These are phyloP conservation scores for Hemisphaericaspora lyxosophila DNA, from an alignment of 1,139 yeast species.

Conservation along the genomic window DNA sequence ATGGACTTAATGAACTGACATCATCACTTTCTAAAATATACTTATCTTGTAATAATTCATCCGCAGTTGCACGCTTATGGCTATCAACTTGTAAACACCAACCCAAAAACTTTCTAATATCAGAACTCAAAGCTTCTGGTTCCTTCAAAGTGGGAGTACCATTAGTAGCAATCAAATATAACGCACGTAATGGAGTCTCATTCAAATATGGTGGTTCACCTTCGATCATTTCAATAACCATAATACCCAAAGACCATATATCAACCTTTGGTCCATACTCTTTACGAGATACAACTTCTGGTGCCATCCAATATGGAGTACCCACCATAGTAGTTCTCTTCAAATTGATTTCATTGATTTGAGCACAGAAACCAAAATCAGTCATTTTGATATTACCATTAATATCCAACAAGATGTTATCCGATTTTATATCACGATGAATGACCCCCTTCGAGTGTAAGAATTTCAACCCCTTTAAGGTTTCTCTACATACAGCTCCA, in stretches of 20 bases:
- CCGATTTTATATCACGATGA: constrained; percentile 95
- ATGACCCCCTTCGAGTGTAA: constrained; percentile 92
- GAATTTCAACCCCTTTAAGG: constrained; percentile 80
- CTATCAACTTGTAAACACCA: constrained; percentile 85
- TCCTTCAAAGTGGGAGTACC: constrained; percentile 94
- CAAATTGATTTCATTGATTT: constrained; percentile 78
- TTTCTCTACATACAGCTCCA: constrained; percentile 93
- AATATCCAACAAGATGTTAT: constrained; percentile 78
- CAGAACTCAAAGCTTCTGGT: constrained; percentile 73
- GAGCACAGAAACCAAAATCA: constrained; percentile 93
- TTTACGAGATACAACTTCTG: constrained; percentile 91
- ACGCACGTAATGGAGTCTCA: constrained; percentile 90
- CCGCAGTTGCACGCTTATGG: constrained; percentile 79
- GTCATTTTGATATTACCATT: constrained; percentile 89
- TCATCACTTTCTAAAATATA: constrained; percentile 75
- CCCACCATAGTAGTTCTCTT: constrained; percentile 98
- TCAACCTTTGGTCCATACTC: constrained; percentile 98
- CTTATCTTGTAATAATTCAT: constrained; percentile 66
- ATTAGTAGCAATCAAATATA: constrained; percentile 89
- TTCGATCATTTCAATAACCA: constrained; percentile 98
- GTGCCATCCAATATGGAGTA: constrained; percentile 99
- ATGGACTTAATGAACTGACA: constrained; percentile 74
- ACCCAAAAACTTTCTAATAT: constrained; percentile 66
- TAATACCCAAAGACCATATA: constrained; percentile 95
- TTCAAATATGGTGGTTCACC: constrained; percentile 98